Evolutionary conservation across 495 filamentous ascomycete species (phyloP), one percentile per base, ranked within the genome.

Genomic region (Penicillium subrubescens): DNA sequence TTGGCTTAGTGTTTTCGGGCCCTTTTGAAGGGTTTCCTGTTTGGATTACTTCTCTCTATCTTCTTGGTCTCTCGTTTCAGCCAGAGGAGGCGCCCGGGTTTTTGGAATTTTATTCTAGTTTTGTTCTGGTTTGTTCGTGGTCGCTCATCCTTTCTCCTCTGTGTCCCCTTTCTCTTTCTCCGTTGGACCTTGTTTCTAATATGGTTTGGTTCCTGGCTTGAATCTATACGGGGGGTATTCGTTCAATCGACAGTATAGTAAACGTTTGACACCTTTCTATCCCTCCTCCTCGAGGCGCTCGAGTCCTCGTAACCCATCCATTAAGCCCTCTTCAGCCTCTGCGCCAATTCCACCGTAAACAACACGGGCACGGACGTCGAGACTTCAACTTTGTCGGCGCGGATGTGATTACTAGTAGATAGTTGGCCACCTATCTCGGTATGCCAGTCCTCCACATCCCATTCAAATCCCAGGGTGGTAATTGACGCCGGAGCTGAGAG

Each of bases 351-450:
- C 63, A 97, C 84, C 1, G 95, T 97, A 75, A 97, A 96, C 43
- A 98, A 72, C 15, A 97, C 89, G 59, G 87, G 83, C 62, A 83
- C 86, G 8, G 84, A 84, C 34, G 91, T 88, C 69, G 86, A 75
- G 4, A 97, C 83, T 60, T 77, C 77, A 56, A 96, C 83, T 10
- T 70, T 65, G 11, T 85, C 78, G 53, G 79, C 80, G 37, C 78
- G 77, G 31, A 96, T 85, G 70, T 94, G 90, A 78, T 99, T 99
- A 75, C 95, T 99, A 51, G 95, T 98, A 70, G 93, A 97, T 64
- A 99, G 77, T 69, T 90, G 86, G 0, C 88, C 87, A 0, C 94
- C 95, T 75, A 98, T 93, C 67, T 86, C 81, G 0, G 93, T 97
- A 63, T 82, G 75, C 90, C 92, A 94, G 59, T 90, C 79, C 61